These are phyloP conservation scores for Phanerochaete carnosa DNA, from an alignment of 768 basidiomycete genomes.

Conservation along the genomic window DNA sequence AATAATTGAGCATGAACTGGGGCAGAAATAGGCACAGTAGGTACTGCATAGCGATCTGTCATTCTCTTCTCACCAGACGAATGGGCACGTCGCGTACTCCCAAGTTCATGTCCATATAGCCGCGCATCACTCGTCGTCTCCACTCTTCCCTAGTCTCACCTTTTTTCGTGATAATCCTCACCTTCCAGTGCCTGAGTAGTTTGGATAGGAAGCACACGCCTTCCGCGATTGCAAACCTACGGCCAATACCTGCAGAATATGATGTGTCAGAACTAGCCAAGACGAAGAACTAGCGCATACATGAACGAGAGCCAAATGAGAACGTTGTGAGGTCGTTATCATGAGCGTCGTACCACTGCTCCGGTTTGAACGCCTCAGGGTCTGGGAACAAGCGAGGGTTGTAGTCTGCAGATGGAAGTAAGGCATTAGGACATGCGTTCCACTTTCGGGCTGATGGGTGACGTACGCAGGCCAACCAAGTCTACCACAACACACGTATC, in stretches of 20 bases:
- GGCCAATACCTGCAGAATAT: constrained; percentile 1
- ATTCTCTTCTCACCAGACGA: too few relatives aligned
- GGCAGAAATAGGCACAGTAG: too few relatives aligned
- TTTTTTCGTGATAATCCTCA: not conserved
- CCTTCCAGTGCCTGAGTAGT: constrained; percentile 1
- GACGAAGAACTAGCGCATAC: too few relatives aligned
- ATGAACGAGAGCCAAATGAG: constrained; percentile 4
- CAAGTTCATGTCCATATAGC: not conserved
- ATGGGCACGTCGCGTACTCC: not conserved
- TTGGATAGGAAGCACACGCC: constrained; percentile 2
- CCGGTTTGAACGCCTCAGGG: constrained; percentile 6
- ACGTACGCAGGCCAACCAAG: not conserved
- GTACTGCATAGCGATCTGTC: too few relatives aligned
- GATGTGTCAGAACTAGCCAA: too few relatives aligned
- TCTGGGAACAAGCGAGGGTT: constrained; percentile 7
- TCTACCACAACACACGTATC: not conserved
- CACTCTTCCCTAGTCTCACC: constrained; percentile 9
- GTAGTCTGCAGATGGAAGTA: not conserved
- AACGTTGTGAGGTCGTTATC: constrained; percentile 9
- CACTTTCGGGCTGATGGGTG: too few relatives aligned
- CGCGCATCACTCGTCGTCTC: constrained; percentile 1
- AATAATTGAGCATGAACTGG: too few relatives aligned
- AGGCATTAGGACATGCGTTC: too few relatives aligned
- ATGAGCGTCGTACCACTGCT: constrained; percentile 6
- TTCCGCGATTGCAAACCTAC: constrained; percentile 4